Percentiles rank a stretch among this genome's conserved stretches.
phyloP scores from a whole-genome alignment of 176 grass and related monocot species.

The Oryza rufipogon region DNA sequence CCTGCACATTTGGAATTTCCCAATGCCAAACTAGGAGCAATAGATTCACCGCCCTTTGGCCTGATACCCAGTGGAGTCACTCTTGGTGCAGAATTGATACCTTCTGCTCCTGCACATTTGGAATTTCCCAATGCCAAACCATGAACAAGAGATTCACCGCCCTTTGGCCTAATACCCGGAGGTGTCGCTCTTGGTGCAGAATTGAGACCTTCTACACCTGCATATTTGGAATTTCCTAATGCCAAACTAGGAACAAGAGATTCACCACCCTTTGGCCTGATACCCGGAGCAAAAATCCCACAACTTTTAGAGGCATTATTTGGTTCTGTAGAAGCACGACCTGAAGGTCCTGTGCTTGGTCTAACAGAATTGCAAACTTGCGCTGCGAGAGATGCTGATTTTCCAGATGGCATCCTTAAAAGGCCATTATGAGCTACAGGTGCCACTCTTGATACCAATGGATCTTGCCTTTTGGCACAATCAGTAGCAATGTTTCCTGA shows the following conservation, averaged over 20 bases:
- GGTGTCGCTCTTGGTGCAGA: conserved; percentile 21
- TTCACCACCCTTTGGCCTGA: conserved; percentile 21
- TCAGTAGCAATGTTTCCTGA: conserved; percentile 22
- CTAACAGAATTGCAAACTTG: conserved; percentile 33
- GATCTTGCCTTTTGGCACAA: conserved; percentile 38
- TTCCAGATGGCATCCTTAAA: conserved; percentile 40
- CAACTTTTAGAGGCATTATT: conserved; percentile 9
- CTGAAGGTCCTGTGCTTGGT: conserved; percentile 1
- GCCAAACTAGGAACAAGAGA: conserved; percentile 48
- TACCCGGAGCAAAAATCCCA: conserved; percentile 21
- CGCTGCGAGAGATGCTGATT: conserved; percentile 27
- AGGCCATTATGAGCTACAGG: conserved; percentile 38
- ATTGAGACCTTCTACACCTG: background rate
- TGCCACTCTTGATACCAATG: conserved; percentile 43
- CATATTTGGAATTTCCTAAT: conserved; percentile 38
- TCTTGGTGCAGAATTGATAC: conserved; percentile 27
- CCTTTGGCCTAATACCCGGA: background rate
- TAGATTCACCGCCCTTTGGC: conserved; percentile 34
- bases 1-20: conserved; percentile 29
- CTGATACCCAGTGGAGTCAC: background rate
- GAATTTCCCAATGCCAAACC: conserved; percentile 46
- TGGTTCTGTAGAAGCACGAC: conserved; percentile 37
- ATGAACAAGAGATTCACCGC: conserved; percentile 40
- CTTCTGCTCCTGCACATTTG: background rate
- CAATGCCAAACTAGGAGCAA: conserved; percentile 44